phyloP scores from a whole-genome alignment of 208 protist genomes.

The Strigomonas culicis region DNA sequence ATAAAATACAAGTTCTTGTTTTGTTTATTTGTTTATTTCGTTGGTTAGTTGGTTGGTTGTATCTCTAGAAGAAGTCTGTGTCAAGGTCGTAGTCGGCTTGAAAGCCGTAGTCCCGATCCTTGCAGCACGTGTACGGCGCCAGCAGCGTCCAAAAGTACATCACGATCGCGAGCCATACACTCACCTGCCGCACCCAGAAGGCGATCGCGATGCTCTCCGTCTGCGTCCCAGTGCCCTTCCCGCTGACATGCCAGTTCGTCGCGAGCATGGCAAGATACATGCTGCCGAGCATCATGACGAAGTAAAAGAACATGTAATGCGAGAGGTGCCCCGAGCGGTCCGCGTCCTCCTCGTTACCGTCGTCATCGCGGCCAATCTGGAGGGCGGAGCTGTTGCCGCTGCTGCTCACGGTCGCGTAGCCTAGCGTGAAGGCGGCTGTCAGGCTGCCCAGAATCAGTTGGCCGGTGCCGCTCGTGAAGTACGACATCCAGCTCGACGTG shows the following conservation, averaged over 20 bases:
- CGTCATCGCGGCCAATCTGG: conserved; percentile 44
- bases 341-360: conserved; percentile 78
- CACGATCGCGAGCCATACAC: conserved; percentile 75
- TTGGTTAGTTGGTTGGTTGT: neutral
- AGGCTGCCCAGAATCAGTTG: conserved; percentile 61
- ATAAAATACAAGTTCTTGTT: conserved; percentile 12
- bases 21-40: conserved; percentile 3
- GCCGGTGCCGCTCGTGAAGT: neutral
- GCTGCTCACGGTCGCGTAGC: conserved; percentile 71
- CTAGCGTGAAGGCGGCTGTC: conserved; percentile 62
- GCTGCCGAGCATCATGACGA: conserved; percentile 90
- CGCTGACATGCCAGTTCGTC: conserved; percentile 89
- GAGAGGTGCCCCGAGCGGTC: conserved; percentile 76
- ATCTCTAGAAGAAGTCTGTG: neutral
- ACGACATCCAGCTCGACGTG: too few species aligned
- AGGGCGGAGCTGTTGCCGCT: conserved; percentile 61
- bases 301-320: conserved; percentile 92
- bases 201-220: conserved; percentile 57
- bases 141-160: conserved; percentile 93
- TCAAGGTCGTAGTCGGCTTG: conserved; percentile 31
- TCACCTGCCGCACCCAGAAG: conserved; percentile 90
- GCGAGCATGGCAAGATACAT: conserved; percentile 94
- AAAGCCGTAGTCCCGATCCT: conserved; percentile 82
- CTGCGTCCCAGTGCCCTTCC: conserved; percentile 37
- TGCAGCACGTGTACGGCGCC: conserved; percentile 89